Base-by-base conservation (phyloP, 2,329 filamentous ascomycete genomes). In the Diaporthe citriasiana region DNA sequence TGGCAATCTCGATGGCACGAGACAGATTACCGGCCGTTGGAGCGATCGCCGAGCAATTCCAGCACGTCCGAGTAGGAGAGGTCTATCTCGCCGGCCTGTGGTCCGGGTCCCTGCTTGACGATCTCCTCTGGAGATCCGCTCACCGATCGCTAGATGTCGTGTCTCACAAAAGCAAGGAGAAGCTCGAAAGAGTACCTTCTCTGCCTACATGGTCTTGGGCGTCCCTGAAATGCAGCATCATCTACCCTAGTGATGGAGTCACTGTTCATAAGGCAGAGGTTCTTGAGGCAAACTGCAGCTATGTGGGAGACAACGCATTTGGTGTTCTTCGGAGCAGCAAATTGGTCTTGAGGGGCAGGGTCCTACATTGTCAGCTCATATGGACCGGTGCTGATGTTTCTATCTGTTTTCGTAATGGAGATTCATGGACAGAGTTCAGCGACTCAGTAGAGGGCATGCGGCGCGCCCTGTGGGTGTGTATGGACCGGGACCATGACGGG, bases 131-230 rank as follows among this genome's bases (percentile, higher is more conserved):
- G 55, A 15, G 6, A 13, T 38, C n/a, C 25, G 25, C 5, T 17
- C 4, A 17, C 42, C 42, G 4, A 19, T 6, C 42, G 42, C 15
- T 19, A n/a, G n/a, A n/a, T n/a, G n/a, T n/a, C 3, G 13, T 19
- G 25, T 53, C 33, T n/a, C 33, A 13, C 10, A 38, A 57, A 9
- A n/a, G 9, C 22, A 38, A n/a, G 12, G 30, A 22, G 19, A 38
- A 7, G 22, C 22, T 38, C 17, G 33, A 57, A 35, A 38, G 55
- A 4, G 33, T 33, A 4, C 25, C 38, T 38, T 57, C 55, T 38
- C 55, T 57, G 19, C 55, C 55, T n/a, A 57, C 33, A n/a, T 57
- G 55, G 55, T 57, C 55, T 0, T 57, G 55, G 55, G 55, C 55
- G 25, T 57, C 55, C 4, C 55, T 57, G 33, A 5, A 38, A 15